Percentiles rank a stretch among this genome's conserved stretches.
Conservation (phyloP, 2,329 filamentous ascomycete genomes). For the Ophiostoma piceae region DNA sequence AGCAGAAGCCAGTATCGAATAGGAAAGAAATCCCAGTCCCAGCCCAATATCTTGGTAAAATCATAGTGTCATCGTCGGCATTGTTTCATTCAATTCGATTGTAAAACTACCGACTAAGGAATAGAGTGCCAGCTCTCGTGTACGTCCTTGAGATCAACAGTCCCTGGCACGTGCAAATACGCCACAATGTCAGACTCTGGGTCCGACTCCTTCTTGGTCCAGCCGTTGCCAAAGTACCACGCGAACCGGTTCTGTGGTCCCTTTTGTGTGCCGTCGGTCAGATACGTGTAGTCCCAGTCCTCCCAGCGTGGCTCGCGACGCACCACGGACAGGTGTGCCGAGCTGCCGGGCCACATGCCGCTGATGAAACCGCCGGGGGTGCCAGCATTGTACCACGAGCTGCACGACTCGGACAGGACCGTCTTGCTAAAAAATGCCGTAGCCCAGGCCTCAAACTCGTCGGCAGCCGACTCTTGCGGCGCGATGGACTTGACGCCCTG, state of each 20-base stretch:
- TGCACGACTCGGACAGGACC: constrained; percentile 33
- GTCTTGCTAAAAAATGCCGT: constrained; percentile 32
- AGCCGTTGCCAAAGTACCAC: constrained; percentile 46
- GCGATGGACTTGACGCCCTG: constrained; percentile 40
- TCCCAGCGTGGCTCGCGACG: constrained; percentile 34
- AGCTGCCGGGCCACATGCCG: constrained; percentile 30
- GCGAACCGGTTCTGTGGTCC: constrained; percentile 25
- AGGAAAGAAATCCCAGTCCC: not conserved
- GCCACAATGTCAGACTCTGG: constrained; percentile 38
- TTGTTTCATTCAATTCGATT: not conserved
- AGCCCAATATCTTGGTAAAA: no score
- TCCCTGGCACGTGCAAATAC: constrained; percentile 45
- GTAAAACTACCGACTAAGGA: not conserved
- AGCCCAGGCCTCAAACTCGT: constrained; percentile 32
- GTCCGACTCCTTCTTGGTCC: constrained; percentile 40
- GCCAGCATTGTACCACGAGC: constrained; percentile 35
- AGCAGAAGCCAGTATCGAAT: not conserved
- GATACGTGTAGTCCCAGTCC: constrained; percentile 33
- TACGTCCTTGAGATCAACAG: constrained; percentile 55
- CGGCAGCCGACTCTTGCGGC: constrained; percentile 22
- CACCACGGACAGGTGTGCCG: constrained; percentile 30
- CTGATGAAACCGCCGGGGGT: constrained; percentile 28
- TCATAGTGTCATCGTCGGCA: not conserved
- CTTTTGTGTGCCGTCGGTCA: constrained; percentile 44
- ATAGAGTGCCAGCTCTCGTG: constrained; percentile 61